Evolutionary conservation across 495 filamentous ascomycete species (phyloP), one percentile per base, ranked within the genome.

Genomic region (Xanthoparmelia taractica): DNA sequence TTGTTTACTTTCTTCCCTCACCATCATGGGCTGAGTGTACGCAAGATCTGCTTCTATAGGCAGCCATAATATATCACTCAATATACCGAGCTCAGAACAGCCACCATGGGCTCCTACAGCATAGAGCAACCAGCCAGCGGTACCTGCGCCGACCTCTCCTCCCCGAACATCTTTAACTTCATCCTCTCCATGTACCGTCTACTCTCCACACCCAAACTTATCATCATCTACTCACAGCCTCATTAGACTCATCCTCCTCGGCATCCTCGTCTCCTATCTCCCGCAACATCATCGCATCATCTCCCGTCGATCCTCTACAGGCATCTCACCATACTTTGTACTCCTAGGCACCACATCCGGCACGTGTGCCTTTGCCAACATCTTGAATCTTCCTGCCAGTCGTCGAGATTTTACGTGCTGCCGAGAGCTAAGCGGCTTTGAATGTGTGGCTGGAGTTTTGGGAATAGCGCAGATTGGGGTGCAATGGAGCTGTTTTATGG

Each of bases 221-320:
- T n/a, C 8, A 25, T 43, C n/a, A n/a, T 41, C 1, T 34, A 45
- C 45, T 68, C 55, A 66, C 54, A 18, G 29, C 18, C 20, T 29
- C 41, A 17, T 20, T 23, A 96, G 91, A 67, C 73, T 96, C 68
- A 90, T 98, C 66, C 78, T 97, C 68, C 69, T 96, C 68, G 94
- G 95, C 56, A 95, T 98, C 73, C 77, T 97, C 60, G 73, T 93
- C 63, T 97, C 93, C 63, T 98, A 98, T 74, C 83, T 96, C 34
- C 95, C 94, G 2, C 94, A 98, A 73, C 94, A 97, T 73, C 79
- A 86, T 72, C 90, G 92, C 64, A 97, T 98, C 77, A 89, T 96
- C 66, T 74, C 81, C 48, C 84, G 91, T 40, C 84, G 87, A 57
- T 92, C 89, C 54, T 96, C 95, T n/a, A 91, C 92, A 75, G 94